Percentiles rank a stretch among this genome's conserved stretches.
phyloP scores from a whole-genome alignment of 108 stramenopile species.

The Stephanodiscus triporus region DNA sequence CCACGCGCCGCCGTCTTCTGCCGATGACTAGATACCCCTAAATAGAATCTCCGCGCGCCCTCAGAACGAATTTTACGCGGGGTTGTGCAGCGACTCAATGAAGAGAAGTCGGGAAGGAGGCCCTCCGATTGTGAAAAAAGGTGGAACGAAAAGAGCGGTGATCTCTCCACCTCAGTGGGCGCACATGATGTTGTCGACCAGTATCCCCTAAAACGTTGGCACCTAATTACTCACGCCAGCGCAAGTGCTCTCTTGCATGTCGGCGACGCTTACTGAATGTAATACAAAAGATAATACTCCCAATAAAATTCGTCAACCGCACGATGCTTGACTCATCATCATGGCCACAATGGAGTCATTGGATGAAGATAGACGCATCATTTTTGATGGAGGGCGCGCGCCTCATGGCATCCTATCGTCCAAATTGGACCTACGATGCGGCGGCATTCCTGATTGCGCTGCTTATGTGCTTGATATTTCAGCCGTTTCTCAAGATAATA shows the following conservation, averaged over 20 bases:
- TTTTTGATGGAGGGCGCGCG: neutral
- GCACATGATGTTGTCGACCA: neutral
- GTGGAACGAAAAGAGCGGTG: neutral
- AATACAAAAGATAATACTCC: neutral
- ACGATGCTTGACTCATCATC: neutral
- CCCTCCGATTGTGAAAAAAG: too few species aligned
- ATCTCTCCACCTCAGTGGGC: neutral
- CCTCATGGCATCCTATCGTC: neutral
- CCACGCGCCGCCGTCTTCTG: too few species aligned
- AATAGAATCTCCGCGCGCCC: too few species aligned
- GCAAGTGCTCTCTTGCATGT: neutral
- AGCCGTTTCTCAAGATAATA: neutral
- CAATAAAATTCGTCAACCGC: neutral
- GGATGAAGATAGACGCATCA: neutral
- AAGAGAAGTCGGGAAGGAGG: too few species aligned
- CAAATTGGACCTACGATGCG: neutral
- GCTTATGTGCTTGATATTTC: neutral
- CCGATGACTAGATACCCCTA: too few species aligned
- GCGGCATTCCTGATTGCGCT: neutral
- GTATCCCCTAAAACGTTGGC: neutral
- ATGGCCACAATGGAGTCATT: neutral
- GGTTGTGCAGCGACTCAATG: too few species aligned
- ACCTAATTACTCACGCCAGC: neutral
- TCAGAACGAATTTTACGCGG: too few species aligned
- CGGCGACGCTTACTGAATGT: neutral